Base-by-base conservation (phyloP, 129 eudicot species). In the Oenanthe sinensis region DNA sequence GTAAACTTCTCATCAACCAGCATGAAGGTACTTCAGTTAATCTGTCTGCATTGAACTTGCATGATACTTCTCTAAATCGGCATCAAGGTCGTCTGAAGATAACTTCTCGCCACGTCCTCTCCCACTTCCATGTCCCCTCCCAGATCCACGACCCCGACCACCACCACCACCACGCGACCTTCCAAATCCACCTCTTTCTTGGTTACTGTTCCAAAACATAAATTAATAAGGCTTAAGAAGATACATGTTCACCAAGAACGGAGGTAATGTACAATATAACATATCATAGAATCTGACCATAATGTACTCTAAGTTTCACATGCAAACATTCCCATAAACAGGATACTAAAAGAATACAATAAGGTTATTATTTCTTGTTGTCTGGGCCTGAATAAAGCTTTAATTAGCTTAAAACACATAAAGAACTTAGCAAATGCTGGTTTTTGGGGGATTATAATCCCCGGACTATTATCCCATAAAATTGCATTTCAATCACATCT, bases 11-110 rank as follows among this genome's bases (percentile, higher is more conserved):
- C 24, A 10, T 5, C 16, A 71, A 37, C 63, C 82, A 84, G 80
- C 70, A 85, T 13, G 80, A 79, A 28, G 77, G 71, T 69, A 37
- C 39, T 71, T 87, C 65, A 90, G 75, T 86, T 89, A 15, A 49
- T 49, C 54, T 47, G 83, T 89, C 81, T 93, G 90, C 98, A 91
- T 90, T 22, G 98, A 82, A 54, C 86, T 90, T 67, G 86, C 72
- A 71, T 91, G 98, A 71, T 94, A 91, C 83, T 94, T 94, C 75
- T 91, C 98, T 76, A 94, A 85, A 75, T 94, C 97, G 76, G 98
- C 98, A 79, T 94, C 98, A 75, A 94, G 93, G 85, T 91, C 97
- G 11, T 94, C 93, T 9, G 92, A 89, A 75, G 96, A 90, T 78
- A 94, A 71, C 84, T 94, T 91, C 87, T 94, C 98, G 70, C 81